Base-by-base conservation (phyloP, 2,329 filamentous ascomycete genomes). In the Trichoderma lentiforme region DNA sequence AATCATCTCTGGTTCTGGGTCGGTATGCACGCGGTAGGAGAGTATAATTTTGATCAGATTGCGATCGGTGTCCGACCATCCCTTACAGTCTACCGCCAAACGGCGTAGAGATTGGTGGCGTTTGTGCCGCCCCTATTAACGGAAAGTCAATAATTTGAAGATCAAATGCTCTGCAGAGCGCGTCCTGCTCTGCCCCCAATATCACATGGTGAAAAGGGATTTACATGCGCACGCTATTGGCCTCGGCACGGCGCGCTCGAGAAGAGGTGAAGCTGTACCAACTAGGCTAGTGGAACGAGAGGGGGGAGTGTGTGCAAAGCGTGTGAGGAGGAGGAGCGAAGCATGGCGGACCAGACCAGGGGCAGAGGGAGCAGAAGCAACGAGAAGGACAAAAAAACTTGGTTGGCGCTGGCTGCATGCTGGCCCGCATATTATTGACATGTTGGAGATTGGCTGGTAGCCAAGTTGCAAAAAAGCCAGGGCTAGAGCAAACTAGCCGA, bases 401-500 rank as follows among this genome's bases (percentile, higher is more conserved):
- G 62, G 70, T 67, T 56, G 70, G 70, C 15, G 43, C 47, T 51
- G 47, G 14, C 24, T 21, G 39, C 47, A 53, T 53, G 32, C 32
- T 21, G 43, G 60, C 57, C 51, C 57, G 36, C 70, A 34, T 34
- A 34, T 21, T 71, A 61, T 67, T 67, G 70, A 71, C 70, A 71
- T 61, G 60, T 26, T 65, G 64, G 30, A 43, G 43, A 43, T 67
- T 67, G 64, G 21, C 51, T 65, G 26, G 43, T 26, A 32, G 63
- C 12, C 32, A 21, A 39, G 58, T 39, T 62, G 58, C 58, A 18
- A 51, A 65, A 53, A 36, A 24, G 26, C 66, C 61, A 71, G 53
- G 70, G 62, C 56, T 62, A 70, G 70, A 66, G 57, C 43, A 62
- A 28, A 63, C 64, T 72, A 70, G 66, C 64, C 71, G 71, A 72